phyloP scores from a whole-genome alignment of 768 basidiomycete genomes.

The Phanerodontia chrysosporium region DNA sequence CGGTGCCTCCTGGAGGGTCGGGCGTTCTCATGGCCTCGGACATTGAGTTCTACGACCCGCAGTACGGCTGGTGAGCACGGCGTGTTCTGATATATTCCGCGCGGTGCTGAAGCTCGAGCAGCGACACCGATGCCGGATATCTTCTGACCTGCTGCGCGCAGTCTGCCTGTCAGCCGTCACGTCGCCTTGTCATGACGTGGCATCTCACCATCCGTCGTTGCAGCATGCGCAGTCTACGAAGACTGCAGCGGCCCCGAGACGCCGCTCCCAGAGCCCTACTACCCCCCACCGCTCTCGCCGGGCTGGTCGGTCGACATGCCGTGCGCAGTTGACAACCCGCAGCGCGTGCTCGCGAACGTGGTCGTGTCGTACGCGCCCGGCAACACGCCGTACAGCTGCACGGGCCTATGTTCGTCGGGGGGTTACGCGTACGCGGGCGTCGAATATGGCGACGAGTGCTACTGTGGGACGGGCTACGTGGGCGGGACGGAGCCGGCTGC shows the following conservation, averaged over 20 bases:
- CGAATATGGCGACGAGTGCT: conserved; percentile 22
- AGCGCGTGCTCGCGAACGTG: conserved; percentile 15
- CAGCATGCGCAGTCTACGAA: background rate
- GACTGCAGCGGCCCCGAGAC: conserved; percentile 9
- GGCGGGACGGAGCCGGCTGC: conserved; percentile 3
- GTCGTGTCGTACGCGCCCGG: conserved; percentile 6
- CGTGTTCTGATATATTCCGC: background rate
- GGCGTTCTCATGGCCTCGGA: conserved; percentile 4
- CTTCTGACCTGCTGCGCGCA: conserved; percentile 5
- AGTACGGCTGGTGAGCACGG: conserved; percentile 4
- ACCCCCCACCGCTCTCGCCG: conserved; percentile 2
- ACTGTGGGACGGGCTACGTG: conserved; percentile 19
- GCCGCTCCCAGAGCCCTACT: background rate
- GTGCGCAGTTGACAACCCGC: conserved; percentile 18
- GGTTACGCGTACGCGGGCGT: conserved; percentile 20
- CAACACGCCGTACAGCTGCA: conserved; percentile 17
- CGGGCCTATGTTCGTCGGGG: conserved; percentile 10
- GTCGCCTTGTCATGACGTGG: background rate
- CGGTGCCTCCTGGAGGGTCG: background rate
- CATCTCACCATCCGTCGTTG: background rate
- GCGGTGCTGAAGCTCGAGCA: background rate
- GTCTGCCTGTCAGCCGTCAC: background rate
- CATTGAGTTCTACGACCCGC: conserved; percentile 4
- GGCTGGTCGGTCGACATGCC: conserved; percentile 14
- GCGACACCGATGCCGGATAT: background rate